Evolutionary conservation across 73 alveolate genomes (phyloP), one percentile per base, ranked within the genome.

Genomic region (Tetrahymena thermophila): DNA sequence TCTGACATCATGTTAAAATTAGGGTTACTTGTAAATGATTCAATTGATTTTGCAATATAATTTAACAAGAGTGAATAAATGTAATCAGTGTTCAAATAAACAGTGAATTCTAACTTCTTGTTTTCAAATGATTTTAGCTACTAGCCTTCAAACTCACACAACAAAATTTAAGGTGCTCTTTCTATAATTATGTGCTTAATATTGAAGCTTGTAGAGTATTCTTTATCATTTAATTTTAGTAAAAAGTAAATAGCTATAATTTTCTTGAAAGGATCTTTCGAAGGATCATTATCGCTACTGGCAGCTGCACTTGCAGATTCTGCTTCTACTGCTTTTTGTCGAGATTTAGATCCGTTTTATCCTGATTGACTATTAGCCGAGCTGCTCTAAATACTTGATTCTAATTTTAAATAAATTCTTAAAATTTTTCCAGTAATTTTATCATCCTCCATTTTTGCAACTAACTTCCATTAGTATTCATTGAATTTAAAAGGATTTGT

Each of bases 401-500:
- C 97, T 34, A 95, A 37, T 89, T 95, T 95, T 28, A 95, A 93
- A 85, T 95, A 95, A 19, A 95, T 95, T 95, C 94, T 95, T 13
- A 95, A 93, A 35, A 57, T 43, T 34, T 93, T 93, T 95, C 85
- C 89, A 25, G 89, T 71, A 28, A 71, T 8, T 71, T 71, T 71
- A 31, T 71, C 94, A 34, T 95, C 97, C 35, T 95, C 97, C 97
- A 95, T 95, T 34, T 95, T 95, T 2, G 97, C 97, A 5, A 95
- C 97, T 34, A 95, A 37, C 84, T 95, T 95, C 97, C 97, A 95
- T 50, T 94, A 55, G 19, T 85, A 95, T 85, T 95, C 97, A 10
- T 94, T 85, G 85, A 95, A 95, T 95, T 95, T 95, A 43, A 95
- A 95, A 43, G 93, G 85, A 56, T 95, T 56, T 19, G 97, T 95